Percentiles rank a stretch among this genome's conserved stretches.
Evolutionary conservation across 306 rosid genomes (phyloP).

Genomic region (Quercus bicolor): DNA sequence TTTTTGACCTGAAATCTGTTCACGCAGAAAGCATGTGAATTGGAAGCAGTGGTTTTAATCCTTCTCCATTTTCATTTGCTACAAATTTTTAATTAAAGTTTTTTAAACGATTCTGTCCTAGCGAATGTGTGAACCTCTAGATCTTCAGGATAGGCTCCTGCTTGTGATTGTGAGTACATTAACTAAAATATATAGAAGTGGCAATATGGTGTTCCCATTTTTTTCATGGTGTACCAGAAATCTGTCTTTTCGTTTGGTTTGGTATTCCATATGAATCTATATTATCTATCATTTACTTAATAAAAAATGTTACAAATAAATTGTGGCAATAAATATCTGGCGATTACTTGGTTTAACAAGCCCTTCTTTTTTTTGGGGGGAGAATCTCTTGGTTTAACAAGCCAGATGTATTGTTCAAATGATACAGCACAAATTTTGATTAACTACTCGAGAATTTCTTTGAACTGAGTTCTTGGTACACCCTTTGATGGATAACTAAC

Average conservation of each 20-base stretch:
- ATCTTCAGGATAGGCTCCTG: not conserved
- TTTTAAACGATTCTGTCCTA: not conserved
- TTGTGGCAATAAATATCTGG: not conserved
- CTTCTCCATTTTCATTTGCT: not conserved
- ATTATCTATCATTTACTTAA: not conserved
- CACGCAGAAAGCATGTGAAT: not conserved
- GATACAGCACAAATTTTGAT: not conserved
- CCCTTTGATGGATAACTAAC: not conserved
- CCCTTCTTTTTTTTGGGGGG: too few relatives aligned
- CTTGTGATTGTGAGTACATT: not conserved
- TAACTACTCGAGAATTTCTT: not conserved
- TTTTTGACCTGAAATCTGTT: not conserved
- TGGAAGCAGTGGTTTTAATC: not conserved
- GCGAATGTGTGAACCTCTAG: not conserved
- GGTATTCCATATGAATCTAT: not conserved
- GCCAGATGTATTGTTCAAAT: not conserved
- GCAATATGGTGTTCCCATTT: not conserved
- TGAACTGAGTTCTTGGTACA: not conserved
- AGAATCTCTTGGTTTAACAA: not conserved
- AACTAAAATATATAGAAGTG: not conserved
- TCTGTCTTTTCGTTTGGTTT: not conserved
- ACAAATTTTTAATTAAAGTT: not conserved
- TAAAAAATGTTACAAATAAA: not conserved
- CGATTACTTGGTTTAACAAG: not conserved
- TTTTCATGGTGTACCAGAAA: not conserved